Conservation (phyloP, 1,284 basidiomycete species). For the Malassezia vespertilionis region DNA sequence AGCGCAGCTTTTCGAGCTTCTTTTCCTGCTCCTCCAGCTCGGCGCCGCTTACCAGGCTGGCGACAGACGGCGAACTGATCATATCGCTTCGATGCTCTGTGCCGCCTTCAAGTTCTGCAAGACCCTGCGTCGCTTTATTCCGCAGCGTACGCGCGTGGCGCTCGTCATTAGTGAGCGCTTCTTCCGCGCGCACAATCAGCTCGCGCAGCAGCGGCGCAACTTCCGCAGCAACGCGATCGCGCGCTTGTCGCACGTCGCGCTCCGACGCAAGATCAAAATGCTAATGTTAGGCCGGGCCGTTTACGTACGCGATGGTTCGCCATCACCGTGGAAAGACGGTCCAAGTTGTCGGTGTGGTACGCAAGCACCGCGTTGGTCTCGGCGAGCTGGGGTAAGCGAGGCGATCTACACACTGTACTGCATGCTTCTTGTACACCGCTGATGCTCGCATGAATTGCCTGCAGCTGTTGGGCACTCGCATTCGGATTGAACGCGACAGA, state of each 20-base stretch:
- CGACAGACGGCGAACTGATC: neutral
- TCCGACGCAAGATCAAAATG: constrained; percentile 18
- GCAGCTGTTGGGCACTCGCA: constrained; percentile 7
- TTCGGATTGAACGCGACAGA: constrained; percentile 13
- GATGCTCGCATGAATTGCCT: constrained; percentile 8
- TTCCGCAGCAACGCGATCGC: constrained; percentile 14
- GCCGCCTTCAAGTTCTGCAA: constrained; percentile 8
- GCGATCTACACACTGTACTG: neutral
- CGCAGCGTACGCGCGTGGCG: constrained; percentile 12
- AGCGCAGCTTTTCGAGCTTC: constrained; percentile 5
- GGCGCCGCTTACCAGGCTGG: neutral
- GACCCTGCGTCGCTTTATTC: constrained; percentile 12
- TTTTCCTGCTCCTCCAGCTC: constrained; percentile 7
- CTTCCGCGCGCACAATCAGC: constrained; percentile 16
- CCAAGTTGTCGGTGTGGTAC: constrained; percentile 7
- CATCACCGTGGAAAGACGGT: constrained; percentile 4
- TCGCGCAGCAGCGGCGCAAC: constrained; percentile 16
- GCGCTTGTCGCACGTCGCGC: constrained; percentile 11
- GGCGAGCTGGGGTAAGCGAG: constrained; percentile 1
- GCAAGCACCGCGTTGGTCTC: constrained; percentile 6
- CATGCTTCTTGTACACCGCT: neutral
- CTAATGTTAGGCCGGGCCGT: neutral
- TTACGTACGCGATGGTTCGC: constrained; percentile 11
- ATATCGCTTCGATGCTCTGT: no score
- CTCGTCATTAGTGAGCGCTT: constrained; percentile 8